Conservation (phyloP, 768 basidiomycete genomes). For the Suillus spraguei region DNA sequence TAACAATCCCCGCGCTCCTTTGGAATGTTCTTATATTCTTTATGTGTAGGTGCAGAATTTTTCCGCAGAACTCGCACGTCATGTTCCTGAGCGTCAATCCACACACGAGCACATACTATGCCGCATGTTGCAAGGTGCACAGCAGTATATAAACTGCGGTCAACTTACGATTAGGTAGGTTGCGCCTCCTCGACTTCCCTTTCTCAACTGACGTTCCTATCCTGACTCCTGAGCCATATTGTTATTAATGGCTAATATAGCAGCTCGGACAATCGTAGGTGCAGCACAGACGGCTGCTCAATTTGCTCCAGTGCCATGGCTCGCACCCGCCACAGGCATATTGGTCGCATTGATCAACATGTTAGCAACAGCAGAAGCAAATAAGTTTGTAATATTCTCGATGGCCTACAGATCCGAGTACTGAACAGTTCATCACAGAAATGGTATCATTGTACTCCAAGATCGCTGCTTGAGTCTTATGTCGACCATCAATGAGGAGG, state of each 20-base stretch:
- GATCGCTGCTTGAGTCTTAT: constrained; percentile 49
- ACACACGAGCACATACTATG: not conserved
- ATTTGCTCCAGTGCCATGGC: constrained; percentile 50
- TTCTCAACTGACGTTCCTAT: no score
- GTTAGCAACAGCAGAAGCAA: constrained; percentile 49
- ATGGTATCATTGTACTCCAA: constrained; percentile 45
- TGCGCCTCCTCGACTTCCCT: not conserved
- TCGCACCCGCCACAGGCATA: constrained; percentile 43
- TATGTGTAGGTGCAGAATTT: not conserved
- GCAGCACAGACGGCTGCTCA: constrained; percentile 48
- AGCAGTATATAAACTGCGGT: not conserved
- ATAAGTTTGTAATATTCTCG: constrained; percentile 39
- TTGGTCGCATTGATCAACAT: constrained; percentile 46
- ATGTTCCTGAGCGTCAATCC: not conserved
- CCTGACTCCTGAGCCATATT: constrained; percentile 7
- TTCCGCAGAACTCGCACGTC: not conserved
- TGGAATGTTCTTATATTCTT: not conserved
- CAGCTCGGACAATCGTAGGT: constrained; percentile 17
- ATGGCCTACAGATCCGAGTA: not conserved
- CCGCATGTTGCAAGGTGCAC: not conserved
- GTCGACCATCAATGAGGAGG: constrained; percentile 38
- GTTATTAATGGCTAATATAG: constrained; percentile 17
- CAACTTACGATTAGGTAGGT: not conserved
- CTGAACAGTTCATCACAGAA: constrained; percentile 29
- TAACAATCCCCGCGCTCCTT: not conserved